Evolutionary conservation across 352 stramenopile genomes (phyloP).

Genomic region (Phytopythium cucurbitacearum): DNA sequence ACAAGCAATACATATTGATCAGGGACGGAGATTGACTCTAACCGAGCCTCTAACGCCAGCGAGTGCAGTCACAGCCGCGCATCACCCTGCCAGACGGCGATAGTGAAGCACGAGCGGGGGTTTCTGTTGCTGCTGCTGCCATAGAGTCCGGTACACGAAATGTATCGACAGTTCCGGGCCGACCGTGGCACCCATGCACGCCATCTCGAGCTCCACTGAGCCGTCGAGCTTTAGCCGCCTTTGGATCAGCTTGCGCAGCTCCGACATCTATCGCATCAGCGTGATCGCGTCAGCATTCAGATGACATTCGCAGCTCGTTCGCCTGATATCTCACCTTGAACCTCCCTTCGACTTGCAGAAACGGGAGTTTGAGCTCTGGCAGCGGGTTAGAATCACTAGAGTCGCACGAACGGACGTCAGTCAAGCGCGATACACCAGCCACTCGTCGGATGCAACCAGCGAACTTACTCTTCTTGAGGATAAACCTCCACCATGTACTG

Average conservation of each 20-base stretch:
- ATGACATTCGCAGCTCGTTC: neutral
- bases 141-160: constrained; percentile 67
- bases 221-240: constrained; percentile 28
- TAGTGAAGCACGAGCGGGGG: constrained; percentile 52
- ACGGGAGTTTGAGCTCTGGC: constrained; percentile 31
- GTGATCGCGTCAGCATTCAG: neutral
- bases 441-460: neutral
- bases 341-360: constrained; percentile 55
- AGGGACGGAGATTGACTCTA: too few relatives aligned
- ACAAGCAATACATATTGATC: too few relatives aligned
- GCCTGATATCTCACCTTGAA: constrained; percentile 32
- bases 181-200: constrained; percentile 52
- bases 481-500: constrained; percentile 44
- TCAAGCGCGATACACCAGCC: neutral
- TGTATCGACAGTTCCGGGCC: constrained; percentile 57
- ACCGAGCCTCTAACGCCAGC: too few relatives aligned
- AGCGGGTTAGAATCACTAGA: constrained; percentile 20
- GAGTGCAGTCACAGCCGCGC: too few relatives aligned
- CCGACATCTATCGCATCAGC: constrained; percentile 33
- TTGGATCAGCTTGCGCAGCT: constrained; percentile 46
- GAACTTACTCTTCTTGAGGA: constrained; percentile 26
- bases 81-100: constrained; percentile 19
- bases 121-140: constrained; percentile 45
- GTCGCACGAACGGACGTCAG: neutral
- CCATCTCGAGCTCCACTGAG: constrained; percentile 38